Evolutionary conservation across 768 basidiomycete genomes (phyloP).

Genomic region (Podaxis sp.): DNA sequence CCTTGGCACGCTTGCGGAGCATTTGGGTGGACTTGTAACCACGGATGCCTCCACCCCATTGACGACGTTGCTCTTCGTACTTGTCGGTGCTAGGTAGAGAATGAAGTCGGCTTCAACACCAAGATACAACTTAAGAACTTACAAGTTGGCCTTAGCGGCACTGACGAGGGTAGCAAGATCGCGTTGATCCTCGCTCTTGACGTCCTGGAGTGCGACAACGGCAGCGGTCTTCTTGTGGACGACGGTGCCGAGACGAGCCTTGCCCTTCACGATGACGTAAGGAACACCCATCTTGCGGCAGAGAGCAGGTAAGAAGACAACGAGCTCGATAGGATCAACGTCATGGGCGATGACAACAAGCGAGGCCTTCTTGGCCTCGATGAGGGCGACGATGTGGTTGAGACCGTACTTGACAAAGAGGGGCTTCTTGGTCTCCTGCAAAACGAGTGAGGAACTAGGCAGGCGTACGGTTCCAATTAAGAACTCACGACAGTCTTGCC

Average conservation of each 20-base stretch:
- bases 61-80: constrained; percentile 86
- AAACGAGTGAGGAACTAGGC: not conserved
- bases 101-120: constrained; percentile 7
- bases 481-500: constrained; percentile 45
- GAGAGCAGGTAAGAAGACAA: constrained; percentile 95
- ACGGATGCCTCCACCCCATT: constrained; percentile 96
- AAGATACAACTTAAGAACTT: constrained; percentile 30
- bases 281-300: constrained; percentile 99
- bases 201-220: constrained; percentile 88
- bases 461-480: not conserved
- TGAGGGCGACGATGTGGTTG: constrained; percentile 93
- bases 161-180: constrained; percentile 91
- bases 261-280: constrained; percentile 97
- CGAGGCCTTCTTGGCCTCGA: constrained; percentile 96
- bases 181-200: constrained; percentile 90
- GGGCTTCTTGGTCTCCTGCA: constrained; percentile 88
- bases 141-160: constrained; percentile 98
- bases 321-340: constrained; percentile 98
- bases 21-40: constrained; percentile 94
- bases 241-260: constrained; percentile 96
- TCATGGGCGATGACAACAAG: constrained; percentile 97
- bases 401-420: constrained; percentile 94
- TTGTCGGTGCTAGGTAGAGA: constrained; percentile 67
- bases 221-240: constrained; percentile 99
- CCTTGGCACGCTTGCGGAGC: constrained; percentile 93